A percentile compares a stretch with the other conserved stretches of the same genome.
Conservation (phyloP, 139 green algal genomes). For the Chlorella sp. region DNA sequence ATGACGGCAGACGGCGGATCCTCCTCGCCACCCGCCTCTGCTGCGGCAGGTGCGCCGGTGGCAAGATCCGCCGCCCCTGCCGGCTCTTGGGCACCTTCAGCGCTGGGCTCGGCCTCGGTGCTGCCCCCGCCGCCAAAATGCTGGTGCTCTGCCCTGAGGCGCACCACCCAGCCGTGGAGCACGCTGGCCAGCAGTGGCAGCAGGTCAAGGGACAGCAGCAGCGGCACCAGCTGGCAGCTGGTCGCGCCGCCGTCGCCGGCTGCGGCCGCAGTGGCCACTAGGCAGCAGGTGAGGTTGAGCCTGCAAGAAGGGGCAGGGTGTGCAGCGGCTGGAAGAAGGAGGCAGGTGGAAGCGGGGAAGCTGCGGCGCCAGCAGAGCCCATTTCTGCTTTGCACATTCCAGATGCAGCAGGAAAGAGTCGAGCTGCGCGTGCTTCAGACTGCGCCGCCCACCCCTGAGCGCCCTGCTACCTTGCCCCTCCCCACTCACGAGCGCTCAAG, state of each 20-base stretch:
- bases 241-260: background rate
- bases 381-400: too few species aligned
- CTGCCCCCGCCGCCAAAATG: background rate
- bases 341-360: background rate
- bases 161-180: slow-evolving; percentile 18
- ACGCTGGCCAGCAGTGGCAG: slow-evolving; percentile 29
- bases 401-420: background rate
- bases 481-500: slow-evolving; percentile 23
- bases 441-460: too few species aligned
- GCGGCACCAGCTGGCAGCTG: background rate
- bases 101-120: background rate
- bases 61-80: background rate
- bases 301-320: background rate
- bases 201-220: background rate
- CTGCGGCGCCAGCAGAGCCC: too few species aligned
- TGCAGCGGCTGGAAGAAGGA: background rate
- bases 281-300: background rate
- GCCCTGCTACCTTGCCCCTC: background rate
- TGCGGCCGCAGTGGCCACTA: background rate
- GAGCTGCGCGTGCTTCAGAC: too few species aligned
- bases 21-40: background rate
- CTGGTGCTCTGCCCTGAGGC: background rate
- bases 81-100: background rate
- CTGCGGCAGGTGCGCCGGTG: background rate
- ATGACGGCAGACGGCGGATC: too few species aligned